phyloP scores from a whole-genome alignment of 148 eudicot species.

The Arctostaphylos glauca region DNA sequence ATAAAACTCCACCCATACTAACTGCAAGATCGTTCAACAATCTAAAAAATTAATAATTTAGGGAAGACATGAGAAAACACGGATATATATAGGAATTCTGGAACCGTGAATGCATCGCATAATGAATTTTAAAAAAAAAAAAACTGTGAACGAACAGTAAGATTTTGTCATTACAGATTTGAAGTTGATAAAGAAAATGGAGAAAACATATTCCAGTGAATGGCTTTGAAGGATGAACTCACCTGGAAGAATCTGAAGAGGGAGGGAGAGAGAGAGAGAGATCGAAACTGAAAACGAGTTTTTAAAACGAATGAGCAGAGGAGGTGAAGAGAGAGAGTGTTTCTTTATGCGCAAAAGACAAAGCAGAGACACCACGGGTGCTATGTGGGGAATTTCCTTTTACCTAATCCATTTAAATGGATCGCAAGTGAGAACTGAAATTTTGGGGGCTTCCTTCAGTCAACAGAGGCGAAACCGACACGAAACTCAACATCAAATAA shows the following conservation, averaged over 20 bases:
- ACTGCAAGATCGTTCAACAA: background rate
- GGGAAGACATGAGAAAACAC: background rate
- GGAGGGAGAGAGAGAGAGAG: constrained; percentile 1
- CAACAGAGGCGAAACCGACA: too few relatives aligned
- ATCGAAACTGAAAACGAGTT: background rate
- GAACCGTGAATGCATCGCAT: background rate
- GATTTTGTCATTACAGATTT: background rate
- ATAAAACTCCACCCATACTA: background rate
- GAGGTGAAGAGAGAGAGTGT: background rate
- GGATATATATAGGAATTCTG: background rate
- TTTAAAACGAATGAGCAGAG: background rate
- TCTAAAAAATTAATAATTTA: background rate
- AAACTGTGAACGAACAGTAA: background rate
- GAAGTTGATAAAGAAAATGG: background rate
- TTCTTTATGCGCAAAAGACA: background rate
- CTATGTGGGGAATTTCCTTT: too few relatives aligned
- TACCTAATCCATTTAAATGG: too few relatives aligned
- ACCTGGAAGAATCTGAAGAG: constrained; percentile 5
- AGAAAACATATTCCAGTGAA: background rate
- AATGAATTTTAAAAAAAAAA: background rate
- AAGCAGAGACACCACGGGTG: too few relatives aligned
- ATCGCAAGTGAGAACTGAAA: too few relatives aligned
- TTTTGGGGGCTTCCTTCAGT: too few relatives aligned
- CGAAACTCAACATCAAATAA: too few relatives aligned
- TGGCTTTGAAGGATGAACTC: background rate